phyloP scores from a whole-genome alignment of 2,329 filamentous ascomycete species.

The Pseudocercospora vitis region DNA sequence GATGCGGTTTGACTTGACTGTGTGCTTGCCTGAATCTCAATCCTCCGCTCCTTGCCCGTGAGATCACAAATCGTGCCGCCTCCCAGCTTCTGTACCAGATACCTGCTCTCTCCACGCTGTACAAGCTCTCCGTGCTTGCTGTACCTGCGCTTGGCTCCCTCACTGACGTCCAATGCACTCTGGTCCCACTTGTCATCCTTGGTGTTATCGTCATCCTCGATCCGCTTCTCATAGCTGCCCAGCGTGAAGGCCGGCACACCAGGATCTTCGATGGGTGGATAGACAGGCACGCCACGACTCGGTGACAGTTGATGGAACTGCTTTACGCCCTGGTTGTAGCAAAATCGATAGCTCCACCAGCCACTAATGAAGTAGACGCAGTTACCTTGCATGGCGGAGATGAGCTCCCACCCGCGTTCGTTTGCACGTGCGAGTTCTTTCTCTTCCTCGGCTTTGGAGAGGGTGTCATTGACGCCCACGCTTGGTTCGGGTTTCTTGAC shows the following conservation, averaged over 20 bases:
- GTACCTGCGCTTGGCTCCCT: slow-evolving; percentile 31
- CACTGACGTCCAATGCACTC: slow-evolving; percentile 33
- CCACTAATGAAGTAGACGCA: slow-evolving; percentile 84
- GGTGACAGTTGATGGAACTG: slow-evolving; percentile 85
- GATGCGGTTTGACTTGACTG: neutral
- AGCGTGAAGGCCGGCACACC: slow-evolving; percentile 74
- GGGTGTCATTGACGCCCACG: slow-evolving; percentile 32
- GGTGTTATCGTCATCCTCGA: slow-evolving; percentile 34
- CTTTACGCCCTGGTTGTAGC: slow-evolving; percentile 81
- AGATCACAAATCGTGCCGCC: slow-evolving; percentile 83
- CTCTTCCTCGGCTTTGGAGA: slow-evolving; percentile 64
- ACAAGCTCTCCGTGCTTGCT: slow-evolving; percentile 57
- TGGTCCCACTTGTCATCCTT: slow-evolving; percentile 30
- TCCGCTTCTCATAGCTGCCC: slow-evolving; percentile 55
- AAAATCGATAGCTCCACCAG: slow-evolving; percentile 97
- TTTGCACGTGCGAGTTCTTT: slow-evolving; percentile 77
- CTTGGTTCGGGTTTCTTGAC: slow-evolving; percentile 55
- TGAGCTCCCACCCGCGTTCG: slow-evolving; percentile 73
- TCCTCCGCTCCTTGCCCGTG: slow-evolving; percentile 75
- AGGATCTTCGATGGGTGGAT: slow-evolving; percentile 74
- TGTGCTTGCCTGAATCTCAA: slow-evolving; percentile 68
- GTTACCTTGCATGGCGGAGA: slow-evolving; percentile 71
- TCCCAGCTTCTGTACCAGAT: slow-evolving; percentile 77
- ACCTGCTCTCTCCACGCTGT: slow-evolving; percentile 78
- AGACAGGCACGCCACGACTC: slow-evolving; percentile 63